Evolutionary conservation across 768 basidiomycete genomes (phyloP).

Genomic region (Candolleomyces eurysporus): DNA sequence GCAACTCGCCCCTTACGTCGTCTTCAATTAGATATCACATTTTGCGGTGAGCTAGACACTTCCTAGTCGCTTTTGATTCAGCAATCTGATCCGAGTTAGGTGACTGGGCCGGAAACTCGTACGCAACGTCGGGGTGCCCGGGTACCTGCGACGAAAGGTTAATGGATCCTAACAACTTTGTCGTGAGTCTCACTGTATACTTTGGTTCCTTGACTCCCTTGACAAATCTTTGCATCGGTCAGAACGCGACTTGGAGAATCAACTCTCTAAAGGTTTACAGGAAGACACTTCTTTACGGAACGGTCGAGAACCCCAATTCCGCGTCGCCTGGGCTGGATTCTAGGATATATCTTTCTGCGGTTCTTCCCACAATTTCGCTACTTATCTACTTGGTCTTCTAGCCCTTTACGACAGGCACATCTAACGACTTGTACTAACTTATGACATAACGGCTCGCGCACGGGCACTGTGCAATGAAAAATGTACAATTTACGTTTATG

Average conservation of each 20-base stretch:
- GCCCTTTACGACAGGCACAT: neutral
- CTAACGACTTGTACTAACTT: neutral
- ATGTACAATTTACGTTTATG: neutral
- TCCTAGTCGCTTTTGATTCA: too few species aligned
- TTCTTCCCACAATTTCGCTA: neutral
- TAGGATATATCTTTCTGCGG: neutral
- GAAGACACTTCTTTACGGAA: conserved; percentile 46
- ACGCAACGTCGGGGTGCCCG: conserved; percentile 69
- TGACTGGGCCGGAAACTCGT: conserved; percentile 85
- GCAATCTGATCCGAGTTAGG: conserved; percentile 32
- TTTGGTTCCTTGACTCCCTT: neutral
- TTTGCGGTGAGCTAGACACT: conserved; percentile 55
- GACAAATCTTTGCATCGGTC: neutral
- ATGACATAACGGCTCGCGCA: neutral
- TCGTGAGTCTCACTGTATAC: conserved; percentile 40
- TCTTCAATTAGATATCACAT: conserved; percentile 64
- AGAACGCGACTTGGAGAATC: conserved; percentile 84
- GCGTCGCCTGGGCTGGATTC: neutral
- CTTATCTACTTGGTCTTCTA: neutral
- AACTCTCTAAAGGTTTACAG: conserved; percentile 76
- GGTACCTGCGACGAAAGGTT: conserved; percentile 66
- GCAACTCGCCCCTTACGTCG: conserved; percentile 1
- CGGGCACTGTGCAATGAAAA: neutral
- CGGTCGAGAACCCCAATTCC: conserved; percentile 21
- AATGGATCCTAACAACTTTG: conserved; percentile 70